phyloP scores from a whole-genome alignment of 2,329 filamentous ascomycete species.

The Hypoxylon sp. region DNA sequence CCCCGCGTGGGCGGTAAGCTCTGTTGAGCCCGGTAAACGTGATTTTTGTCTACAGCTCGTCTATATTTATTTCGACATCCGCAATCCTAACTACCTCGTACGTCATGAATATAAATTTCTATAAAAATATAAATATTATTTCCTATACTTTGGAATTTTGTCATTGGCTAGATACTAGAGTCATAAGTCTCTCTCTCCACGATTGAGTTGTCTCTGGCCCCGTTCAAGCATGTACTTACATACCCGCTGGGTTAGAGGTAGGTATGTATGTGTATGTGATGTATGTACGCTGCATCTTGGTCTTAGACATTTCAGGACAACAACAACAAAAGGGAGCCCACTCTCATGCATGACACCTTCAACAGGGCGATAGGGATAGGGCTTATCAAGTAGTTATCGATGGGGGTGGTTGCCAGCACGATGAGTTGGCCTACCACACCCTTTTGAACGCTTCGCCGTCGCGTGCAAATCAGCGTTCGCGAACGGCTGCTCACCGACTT shows the following conservation, averaged over 20 bases:
- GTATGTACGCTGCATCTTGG: slow-evolving; percentile 34
- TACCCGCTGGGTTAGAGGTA: slow-evolving; percentile 37
- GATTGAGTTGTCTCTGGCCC: slow-evolving; percentile 34
- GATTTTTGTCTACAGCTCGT: slow-evolving; percentile 32
- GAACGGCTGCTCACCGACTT: slow-evolving; percentile 40
- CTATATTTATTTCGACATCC: slow-evolving; percentile 31
- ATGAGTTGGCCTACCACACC: slow-evolving; percentile 46
- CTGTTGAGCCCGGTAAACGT: slow-evolving; percentile 26
- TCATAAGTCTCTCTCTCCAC: slow-evolving; percentile 33
- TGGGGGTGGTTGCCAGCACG: slow-evolving; percentile 30
- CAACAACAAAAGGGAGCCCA: slow-evolving; percentile 36
- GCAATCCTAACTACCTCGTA: slow-evolving; percentile 9
- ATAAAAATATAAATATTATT: slow-evolving; percentile 16
- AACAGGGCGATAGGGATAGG: slow-evolving; percentile 37
- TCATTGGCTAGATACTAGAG: slow-evolving; percentile 30
- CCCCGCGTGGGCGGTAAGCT: slow-evolving; percentile 39
- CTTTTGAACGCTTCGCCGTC: slow-evolving; percentile 34
- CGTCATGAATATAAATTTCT: slow-evolving; percentile 12
- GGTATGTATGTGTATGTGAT: slow-evolving; percentile 25
- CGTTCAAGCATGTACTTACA: slow-evolving; percentile 20
- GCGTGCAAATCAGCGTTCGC: slow-evolving; percentile 42
- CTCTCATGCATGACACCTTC: slow-evolving; percentile 43
- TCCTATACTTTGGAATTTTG: slow-evolving; percentile 19
- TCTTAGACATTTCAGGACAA: slow-evolving; percentile 42
- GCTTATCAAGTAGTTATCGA: slow-evolving; percentile 42